Conservation (phyloP, 441 rosid species). For the Bocquillonia castaneifolia region DNA sequence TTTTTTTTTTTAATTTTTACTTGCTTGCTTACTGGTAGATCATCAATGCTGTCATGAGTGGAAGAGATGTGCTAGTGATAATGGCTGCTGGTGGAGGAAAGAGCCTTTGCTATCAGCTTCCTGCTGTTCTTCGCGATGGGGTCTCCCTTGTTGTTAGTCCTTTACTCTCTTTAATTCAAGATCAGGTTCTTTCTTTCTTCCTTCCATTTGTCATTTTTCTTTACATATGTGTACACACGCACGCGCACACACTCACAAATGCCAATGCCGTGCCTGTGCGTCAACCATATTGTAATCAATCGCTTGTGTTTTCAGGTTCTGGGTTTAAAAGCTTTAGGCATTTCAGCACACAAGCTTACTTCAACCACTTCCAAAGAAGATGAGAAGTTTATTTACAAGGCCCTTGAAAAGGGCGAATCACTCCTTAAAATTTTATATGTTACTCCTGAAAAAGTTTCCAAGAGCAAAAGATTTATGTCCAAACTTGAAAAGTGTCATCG, state of each 20-base stretch:
- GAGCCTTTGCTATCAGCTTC: constrained; percentile 98
- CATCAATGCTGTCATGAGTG: constrained; percentile 77
- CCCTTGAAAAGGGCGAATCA: constrained; percentile 90
- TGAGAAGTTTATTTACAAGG: constrained; percentile 86
- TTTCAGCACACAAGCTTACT: constrained; percentile 83
- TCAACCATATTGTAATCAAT: not conserved
- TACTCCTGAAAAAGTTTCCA: constrained; percentile 94
- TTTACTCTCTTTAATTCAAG: constrained; percentile 56
- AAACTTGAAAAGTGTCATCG: constrained; percentile 90
- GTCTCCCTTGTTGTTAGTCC: constrained; percentile 39
- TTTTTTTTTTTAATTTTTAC: too few relatives aligned
- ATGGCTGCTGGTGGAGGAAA: constrained; percentile 99
- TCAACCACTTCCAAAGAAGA: constrained; percentile 81
- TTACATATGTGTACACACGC: too few relatives aligned
- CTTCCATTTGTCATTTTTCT: too few relatives aligned
- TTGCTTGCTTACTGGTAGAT: constrained; percentile 42
- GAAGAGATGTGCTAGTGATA: constrained; percentile 83
- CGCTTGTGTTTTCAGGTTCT: constrained; percentile 50
- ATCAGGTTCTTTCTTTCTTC: constrained; percentile 51
- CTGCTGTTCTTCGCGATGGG: constrained; percentile 71
- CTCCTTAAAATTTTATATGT: constrained; percentile 77
- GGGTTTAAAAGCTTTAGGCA: constrained; percentile 86
- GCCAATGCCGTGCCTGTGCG: too few relatives aligned
- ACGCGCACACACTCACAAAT: too few relatives aligned
- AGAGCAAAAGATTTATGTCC: constrained; percentile 98